A percentile compares a stretch with the other conserved stretches of the same genome.
These are phyloP conservation scores for Aspergillus ruber DNA, from an alignment of 2,329 filamentous ascomycete species.

Conservation along the genomic window DNA sequence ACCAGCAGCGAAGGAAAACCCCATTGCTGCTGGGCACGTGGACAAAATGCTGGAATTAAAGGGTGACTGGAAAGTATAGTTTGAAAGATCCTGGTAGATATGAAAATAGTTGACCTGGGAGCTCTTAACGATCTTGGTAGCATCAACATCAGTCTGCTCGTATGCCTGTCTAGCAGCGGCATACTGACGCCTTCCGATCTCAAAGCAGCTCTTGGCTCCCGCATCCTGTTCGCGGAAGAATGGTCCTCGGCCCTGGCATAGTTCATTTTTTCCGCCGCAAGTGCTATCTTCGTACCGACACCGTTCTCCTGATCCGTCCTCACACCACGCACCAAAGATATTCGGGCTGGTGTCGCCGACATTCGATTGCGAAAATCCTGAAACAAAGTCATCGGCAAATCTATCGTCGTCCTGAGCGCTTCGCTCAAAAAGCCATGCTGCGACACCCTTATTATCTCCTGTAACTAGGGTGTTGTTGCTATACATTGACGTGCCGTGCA, in stretches of 20 bases:
- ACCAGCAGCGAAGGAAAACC: conserved; percentile 87
- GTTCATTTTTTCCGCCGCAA: conserved; percentile 48
- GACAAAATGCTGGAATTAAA: conserved; percentile 56
- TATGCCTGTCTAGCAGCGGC: conserved; percentile 47
- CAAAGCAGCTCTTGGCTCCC: conserved; percentile 45
- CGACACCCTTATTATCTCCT: conserved; percentile 96
- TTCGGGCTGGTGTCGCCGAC: conserved; percentile 91
- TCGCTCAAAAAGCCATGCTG: conserved; percentile 76
- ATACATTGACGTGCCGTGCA: conserved; percentile 84
- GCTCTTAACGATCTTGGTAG: conserved; percentile 46
- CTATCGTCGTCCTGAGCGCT: conserved; percentile 50
- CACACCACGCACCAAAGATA: conserved; percentile 78
- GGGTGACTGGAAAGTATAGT: conserved; percentile 64
- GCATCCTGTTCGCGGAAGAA: conserved; percentile 39
- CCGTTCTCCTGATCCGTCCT: conserved; percentile 64
- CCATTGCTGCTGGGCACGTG: conserved; percentile 81
- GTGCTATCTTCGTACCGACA: conserved; percentile 66
- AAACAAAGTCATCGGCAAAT: conserved; percentile 66
- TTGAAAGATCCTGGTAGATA: conserved; percentile 74
- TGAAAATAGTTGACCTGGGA: conserved; percentile 73
- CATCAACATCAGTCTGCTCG: conserved; percentile 43
- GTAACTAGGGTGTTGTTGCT: conserved; percentile 87
- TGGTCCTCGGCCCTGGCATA: conserved; percentile 42
- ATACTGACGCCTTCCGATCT: conserved; percentile 44
- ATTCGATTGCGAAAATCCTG: conserved; percentile 86